These are phyloP conservation scores for Manihot esculenta DNA, from an alignment of 441 rosid genomes.

Conservation along the genomic window DNA sequence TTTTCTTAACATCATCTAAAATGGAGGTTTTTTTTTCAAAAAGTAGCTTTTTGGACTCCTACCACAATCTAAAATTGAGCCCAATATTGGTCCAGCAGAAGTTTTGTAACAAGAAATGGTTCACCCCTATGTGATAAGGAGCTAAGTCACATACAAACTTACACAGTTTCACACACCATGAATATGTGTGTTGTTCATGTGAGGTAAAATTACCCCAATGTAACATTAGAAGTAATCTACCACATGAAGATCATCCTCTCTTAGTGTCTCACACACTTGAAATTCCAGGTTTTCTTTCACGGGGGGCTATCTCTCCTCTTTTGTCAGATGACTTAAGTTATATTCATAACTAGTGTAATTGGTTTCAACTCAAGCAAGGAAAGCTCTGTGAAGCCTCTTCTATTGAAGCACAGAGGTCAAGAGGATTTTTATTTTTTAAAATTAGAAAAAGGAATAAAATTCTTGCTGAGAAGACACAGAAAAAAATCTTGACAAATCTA, in stretches of 20 bases:
- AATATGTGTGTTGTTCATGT: neutral
- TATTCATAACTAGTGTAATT: neutral
- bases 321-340: too few relatives aligned
- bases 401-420: neutral
- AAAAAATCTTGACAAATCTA: too few relatives aligned
- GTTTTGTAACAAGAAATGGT: neutral
- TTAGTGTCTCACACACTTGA: neutral
- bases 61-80: too few relatives aligned
- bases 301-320: neutral
- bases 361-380: neutral
- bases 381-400: neutral
- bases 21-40: too few relatives aligned
- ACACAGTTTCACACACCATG: neutral
- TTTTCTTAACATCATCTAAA: too few relatives aligned
- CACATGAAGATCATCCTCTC: neutral
- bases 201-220: neutral
- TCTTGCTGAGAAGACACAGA: too few relatives aligned
- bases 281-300: neutral
- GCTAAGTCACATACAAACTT: neutral
- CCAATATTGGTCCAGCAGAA: too few relatives aligned
- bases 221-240: neutral
- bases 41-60: too few relatives aligned
- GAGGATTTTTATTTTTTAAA: too few relatives aligned
- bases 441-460: too few relatives aligned
- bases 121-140: neutral